Conservation (phyloP, 1,284 basidiomycete species). For the Papiliotrema fonsecae region DNA sequence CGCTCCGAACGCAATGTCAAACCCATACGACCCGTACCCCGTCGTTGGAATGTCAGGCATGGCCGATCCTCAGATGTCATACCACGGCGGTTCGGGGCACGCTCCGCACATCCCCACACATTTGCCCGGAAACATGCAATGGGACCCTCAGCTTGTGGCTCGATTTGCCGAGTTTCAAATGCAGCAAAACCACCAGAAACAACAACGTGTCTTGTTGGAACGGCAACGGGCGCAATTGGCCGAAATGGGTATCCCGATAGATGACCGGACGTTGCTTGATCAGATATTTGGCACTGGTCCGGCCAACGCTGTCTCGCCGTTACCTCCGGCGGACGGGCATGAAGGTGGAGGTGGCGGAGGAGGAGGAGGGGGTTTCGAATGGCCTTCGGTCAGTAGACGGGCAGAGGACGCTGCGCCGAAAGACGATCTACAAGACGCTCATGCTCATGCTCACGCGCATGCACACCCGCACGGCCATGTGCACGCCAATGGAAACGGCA, state of each 20-base stretch:
- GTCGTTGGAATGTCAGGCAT: background rate
- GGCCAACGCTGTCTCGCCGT: background rate
- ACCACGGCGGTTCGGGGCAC: background rate
- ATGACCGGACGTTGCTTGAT: conserved; percentile 28
- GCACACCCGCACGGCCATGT: background rate
- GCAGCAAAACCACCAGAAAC: conserved; percentile 43
- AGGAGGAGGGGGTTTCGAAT: background rate
- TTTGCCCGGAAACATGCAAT: conserved; percentile 16
- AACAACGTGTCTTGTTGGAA: conserved; percentile 38
- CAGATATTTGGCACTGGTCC: conserved; percentile 21
- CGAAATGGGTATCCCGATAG: conserved; percentile 33
- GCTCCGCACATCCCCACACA: background rate
- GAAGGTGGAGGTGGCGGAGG: background rate
- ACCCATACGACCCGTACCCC: background rate
- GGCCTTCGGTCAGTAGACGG: background rate
- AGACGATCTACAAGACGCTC: too few relatives aligned
- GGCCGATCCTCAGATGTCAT: background rate
- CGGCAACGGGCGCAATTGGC: conserved; percentile 41
- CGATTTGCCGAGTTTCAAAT: conserved; percentile 44
- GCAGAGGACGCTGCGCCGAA: background rate
- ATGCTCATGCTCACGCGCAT: too few relatives aligned
- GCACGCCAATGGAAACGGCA: too few relatives aligned
- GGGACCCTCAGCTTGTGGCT: conserved; percentile 33
- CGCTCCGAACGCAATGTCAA: background rate
- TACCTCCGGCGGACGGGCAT: background rate